These are phyloP conservation scores for Tylopilus vinaceipallidus DNA, from an alignment of 768 basidiomycete species.

Conservation along the genomic window DNA sequence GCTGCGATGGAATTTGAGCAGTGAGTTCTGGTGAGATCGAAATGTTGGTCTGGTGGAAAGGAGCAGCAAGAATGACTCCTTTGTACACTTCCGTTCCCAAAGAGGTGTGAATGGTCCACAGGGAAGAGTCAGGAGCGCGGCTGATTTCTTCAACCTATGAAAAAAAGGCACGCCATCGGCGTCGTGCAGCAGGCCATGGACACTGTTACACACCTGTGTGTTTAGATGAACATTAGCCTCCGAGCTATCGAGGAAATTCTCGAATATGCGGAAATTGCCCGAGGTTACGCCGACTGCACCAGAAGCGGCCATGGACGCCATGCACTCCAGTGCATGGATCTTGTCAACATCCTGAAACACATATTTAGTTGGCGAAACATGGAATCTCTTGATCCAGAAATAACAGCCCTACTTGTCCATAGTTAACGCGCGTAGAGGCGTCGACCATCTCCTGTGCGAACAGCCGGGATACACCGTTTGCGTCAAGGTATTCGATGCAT, in stretches of 20 bases:
- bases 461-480: conserved; percentile 50
- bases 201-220: conserved; percentile 50
- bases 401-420: conserved; percentile 56
- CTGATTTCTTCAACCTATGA: conserved; percentile 53
- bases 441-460: conserved; percentile 78
- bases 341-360: conserved; percentile 53
- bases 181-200: background rate
- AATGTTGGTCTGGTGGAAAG: conserved; percentile 71
- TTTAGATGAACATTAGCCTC: conserved; percentile 68
- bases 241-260: conserved; percentile 70
- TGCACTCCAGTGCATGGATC: conserved; percentile 78
- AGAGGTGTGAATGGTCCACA: conserved; percentile 54
- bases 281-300: conserved; percentile 67
- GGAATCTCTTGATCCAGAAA: background rate
- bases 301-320: conserved; percentile 66
- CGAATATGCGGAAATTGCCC: conserved; percentile 86
- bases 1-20: conserved; percentile 59
- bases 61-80: conserved; percentile 83
- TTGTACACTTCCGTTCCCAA: conserved; percentile 54
- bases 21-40: conserved; percentile 46
- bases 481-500: conserved; percentile 54
- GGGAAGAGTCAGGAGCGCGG: conserved; percentile 40
- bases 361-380: background rate
- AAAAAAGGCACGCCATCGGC: background rate
- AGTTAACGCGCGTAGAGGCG: conserved; percentile 80